phyloP scores from a whole-genome alignment of 768 basidiomycete genomes.

The Psilocybe sp. region DNA sequence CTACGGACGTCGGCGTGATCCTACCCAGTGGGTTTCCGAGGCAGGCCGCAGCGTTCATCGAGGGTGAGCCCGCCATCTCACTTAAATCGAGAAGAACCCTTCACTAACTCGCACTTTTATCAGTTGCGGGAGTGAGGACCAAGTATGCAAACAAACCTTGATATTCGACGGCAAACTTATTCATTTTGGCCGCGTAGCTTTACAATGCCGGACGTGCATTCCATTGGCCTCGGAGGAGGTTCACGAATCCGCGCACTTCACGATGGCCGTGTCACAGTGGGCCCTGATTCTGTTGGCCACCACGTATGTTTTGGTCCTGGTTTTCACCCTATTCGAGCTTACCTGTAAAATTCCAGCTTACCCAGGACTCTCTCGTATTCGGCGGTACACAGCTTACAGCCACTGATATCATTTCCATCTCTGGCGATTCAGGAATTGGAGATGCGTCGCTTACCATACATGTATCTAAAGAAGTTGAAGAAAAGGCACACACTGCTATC shows the following conservation, averaged over 20 bases:
- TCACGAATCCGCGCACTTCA: slow-evolving; percentile 42
- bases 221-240: slow-evolving; percentile 65
- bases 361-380: slow-evolving; percentile 49
- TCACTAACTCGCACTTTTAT: background rate
- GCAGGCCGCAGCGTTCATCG: slow-evolving; percentile 60
- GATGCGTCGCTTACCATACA: slow-evolving; percentile 11
- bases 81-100: background rate
- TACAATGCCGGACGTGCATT: slow-evolving; percentile 55
- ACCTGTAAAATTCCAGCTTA: slow-evolving; percentile 17
- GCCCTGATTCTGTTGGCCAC: slow-evolving; percentile 67
- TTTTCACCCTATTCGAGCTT: background rate
- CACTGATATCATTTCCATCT: slow-evolving; percentile 53
- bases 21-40: slow-evolving; percentile 58
- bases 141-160: slow-evolving; percentile 28
- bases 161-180: background rate
- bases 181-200: slow-evolving; percentile 26
- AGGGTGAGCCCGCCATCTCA: slow-evolving; percentile 25
- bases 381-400: slow-evolving; percentile 57
- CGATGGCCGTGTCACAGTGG: slow-evolving; percentile 44
- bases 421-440: slow-evolving; percentile 16
- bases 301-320: slow-evolving; percentile 13
- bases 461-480: slow-evolving; percentile 11
- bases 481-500: slow-evolving; percentile 13
- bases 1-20: slow-evolving; percentile 62
- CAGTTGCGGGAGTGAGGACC: slow-evolving; percentile 54